Evolutionary conservation across 495 filamentous ascomycete genomes (phyloP).

Genomic region (Trichoderma gamsii): DNA sequence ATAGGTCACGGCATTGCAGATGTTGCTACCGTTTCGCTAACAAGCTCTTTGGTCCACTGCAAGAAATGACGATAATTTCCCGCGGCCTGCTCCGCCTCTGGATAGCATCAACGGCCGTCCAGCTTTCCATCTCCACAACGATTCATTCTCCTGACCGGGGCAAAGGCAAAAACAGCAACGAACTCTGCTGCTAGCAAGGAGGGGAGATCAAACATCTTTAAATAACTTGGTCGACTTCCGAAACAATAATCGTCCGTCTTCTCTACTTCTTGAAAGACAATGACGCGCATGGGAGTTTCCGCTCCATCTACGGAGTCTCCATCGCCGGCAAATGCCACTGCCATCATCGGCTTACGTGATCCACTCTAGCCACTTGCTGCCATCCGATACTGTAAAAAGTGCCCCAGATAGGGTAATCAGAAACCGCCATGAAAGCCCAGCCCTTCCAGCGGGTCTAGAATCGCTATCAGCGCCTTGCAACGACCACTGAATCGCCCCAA

Average conservation of each 20-base stretch:
- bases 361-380: too few relatives aligned
- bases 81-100: neutral
- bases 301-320: too few relatives aligned
- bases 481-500: neutral
- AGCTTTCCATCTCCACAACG: neutral
- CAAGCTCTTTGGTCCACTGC: neutral
- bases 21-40: neutral
- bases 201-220: too few relatives aligned
- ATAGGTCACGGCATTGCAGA: neutral
- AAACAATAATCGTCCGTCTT: too few relatives aligned
- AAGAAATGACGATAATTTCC: conserved; percentile 14
- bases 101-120: neutral
- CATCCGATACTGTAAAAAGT: neutral
- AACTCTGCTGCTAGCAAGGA: too few relatives aligned
- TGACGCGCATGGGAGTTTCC: too few relatives aligned
- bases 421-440: neutral
- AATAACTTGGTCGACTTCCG: too few relatives aligned
- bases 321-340: too few relatives aligned
- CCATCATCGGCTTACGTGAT: too few relatives aligned
- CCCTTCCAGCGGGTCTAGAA: neutral
- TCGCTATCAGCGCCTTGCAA: neutral
- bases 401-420: neutral
- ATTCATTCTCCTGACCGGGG: conserved; percentile 9
- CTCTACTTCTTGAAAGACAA: too few relatives aligned
- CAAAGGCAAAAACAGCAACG: neutral